A percentile compares a stretch with the other conserved stretches of the same genome.
phyloP scores from a whole-genome alignment of 169 alveolate genomes.

The Plasmodium vinckei region DNA sequence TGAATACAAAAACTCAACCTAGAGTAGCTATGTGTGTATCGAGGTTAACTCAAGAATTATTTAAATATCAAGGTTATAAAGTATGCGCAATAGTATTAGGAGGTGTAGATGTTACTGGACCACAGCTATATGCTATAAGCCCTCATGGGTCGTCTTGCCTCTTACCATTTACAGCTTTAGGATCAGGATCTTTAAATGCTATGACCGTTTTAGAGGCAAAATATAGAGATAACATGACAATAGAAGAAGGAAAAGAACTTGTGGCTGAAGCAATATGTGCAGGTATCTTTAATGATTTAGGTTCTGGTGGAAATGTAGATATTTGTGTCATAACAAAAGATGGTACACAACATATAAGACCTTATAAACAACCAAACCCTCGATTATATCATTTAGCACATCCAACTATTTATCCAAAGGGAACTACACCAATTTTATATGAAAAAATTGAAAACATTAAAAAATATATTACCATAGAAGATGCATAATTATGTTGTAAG shows the following conservation, averaged over 20 bases:
- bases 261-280: conserved; percentile 96
- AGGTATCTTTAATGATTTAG: conserved; percentile 97
- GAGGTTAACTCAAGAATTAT: conserved; percentile 90
- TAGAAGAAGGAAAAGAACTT: conserved; percentile 93
- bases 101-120: conserved; percentile 98
- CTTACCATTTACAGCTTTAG: conserved; percentile 96
- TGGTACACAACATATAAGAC: conserved; percentile 89
- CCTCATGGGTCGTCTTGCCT: conserved; percentile 96
- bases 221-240: conserved; percentile 93
- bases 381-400: conserved; percentile 86
- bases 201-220: conserved; percentile 96
- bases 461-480: conserved; percentile 79
- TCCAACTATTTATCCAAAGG: conserved; percentile 81
- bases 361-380: conserved; percentile 82
- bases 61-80: conserved; percentile 95
- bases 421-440: conserved; percentile 85
- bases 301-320: conserved; percentile 97
- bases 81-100: conserved; percentile 98
- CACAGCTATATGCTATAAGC: conserved; percentile 93
- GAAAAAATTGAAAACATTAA: conserved; percentile 83
- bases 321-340: conserved; percentile 91
- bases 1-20: conserved; percentile 92
- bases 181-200: conserved; percentile 98
- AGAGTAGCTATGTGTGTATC: conserved; percentile 94
- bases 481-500: conserved; percentile 32